phyloP scores from a whole-genome alignment of 345 rosid genomes.

The Salix caprea region DNA sequence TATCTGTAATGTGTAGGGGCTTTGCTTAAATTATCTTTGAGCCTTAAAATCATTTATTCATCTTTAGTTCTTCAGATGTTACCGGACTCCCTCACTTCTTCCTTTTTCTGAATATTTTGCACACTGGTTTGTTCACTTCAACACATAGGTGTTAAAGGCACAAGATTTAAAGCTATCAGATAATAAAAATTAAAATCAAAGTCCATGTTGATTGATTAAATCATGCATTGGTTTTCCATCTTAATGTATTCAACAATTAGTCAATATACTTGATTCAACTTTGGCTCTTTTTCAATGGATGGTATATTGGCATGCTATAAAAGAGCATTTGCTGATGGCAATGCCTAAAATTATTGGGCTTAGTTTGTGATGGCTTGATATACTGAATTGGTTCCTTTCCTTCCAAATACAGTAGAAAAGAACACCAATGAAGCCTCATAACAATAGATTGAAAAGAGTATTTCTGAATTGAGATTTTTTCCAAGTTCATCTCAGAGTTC shows the following conservation, averaged over 20 bases:
- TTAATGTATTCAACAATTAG: neutral
- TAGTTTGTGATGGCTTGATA: neutral
- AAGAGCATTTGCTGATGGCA: neutral
- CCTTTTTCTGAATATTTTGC: neutral
- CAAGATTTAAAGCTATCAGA: neutral
- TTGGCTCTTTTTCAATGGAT: neutral
- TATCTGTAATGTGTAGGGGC: slow-evolving; percentile 2
- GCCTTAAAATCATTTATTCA: neutral
- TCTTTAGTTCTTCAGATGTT: neutral
- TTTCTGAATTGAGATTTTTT: neutral
- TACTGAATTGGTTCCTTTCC: neutral
- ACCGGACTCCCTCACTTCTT: neutral
- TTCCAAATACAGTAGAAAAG: neutral
- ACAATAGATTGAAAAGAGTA: neutral
- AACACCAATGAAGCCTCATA: neutral
- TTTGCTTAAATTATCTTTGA: slow-evolving; percentile 8
- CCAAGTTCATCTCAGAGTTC: neutral
- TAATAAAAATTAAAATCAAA: neutral
- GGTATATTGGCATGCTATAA: neutral
- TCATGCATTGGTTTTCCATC: neutral
- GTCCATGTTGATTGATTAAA: neutral
- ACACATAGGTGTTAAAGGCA: neutral
- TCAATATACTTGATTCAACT: neutral
- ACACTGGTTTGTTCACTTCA: neutral
- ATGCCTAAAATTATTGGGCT: neutral